Base-by-base conservation (phyloP, 805 yeast genomes). In the Naumovozyma baii region DNA sequence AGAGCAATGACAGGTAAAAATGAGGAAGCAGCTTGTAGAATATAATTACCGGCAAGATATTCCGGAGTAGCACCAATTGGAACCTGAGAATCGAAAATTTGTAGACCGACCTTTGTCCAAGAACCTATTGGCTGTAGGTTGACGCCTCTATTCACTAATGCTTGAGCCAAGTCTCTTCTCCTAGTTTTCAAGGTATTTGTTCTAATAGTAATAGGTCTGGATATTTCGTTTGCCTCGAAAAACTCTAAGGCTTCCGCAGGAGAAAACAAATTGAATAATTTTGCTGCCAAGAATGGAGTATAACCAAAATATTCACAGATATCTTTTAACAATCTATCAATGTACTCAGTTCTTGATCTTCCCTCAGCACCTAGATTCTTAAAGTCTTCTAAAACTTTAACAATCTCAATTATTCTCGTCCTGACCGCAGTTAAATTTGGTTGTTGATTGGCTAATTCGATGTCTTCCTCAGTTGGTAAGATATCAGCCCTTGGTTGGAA, bases 61-160 rank as follows among this genome's bases (percentile, higher is more conserved):
- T 92, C 99, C 33, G 99, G 98, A 7, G 99, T 92, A 34, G 99
- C 98, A 64, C 99, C 99, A 51, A 92, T 84, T 33, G 99, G 98
- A n/a, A 92, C 97, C 63, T 88, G 97, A 18, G 97, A 88, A 59
- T 92, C 99, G 61, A 90, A 92, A 39, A 92, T 80, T 64, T 92
- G 98, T 49, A 92, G 70, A 46, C 99, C 99, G 38, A 92, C 97
- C 64, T 92, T 92, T 18, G 97, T 87, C 99, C 99, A 92, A 32
- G 83, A 69, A 37, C 97, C 97, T 52, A 92, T 86, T 34, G 97
- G 97, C 65, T 92, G 96, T 52, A 92, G 71, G 59, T 92, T 92
- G 46, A 90, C 98, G 61, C 98, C 98, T 56, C 96, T 79, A 64
- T 90, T 90, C 41, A 90, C 95, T 46, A 92, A 73, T 13, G 92